Conservation (phyloP, 371 early-diverging fungal genomes). For the Mucor ambiguus region DNA sequence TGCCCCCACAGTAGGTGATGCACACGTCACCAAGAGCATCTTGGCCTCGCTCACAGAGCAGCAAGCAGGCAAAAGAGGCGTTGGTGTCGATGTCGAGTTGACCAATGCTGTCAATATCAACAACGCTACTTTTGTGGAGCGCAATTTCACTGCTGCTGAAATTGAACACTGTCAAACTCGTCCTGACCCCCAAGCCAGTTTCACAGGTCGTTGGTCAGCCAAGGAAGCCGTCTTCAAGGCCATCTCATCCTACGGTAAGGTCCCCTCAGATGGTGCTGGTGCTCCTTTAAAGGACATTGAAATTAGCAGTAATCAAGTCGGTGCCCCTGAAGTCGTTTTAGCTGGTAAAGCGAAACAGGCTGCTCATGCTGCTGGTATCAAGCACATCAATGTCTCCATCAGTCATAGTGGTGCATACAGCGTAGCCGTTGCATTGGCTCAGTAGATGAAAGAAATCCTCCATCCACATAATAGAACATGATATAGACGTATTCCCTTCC, state of each 20-base stretch:
- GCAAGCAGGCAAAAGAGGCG: slow-evolving; percentile 66
- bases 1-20: slow-evolving; percentile 48
- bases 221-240: slow-evolving; percentile 98
- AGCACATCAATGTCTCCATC: slow-evolving; percentile 86
- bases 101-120: slow-evolving; percentile 79
- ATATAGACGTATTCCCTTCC: background rate
- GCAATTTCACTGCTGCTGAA: slow-evolving; percentile 89
- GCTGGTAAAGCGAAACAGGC: slow-evolving; percentile 81
- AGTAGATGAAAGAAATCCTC: slow-evolving; percentile 20
- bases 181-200: slow-evolving; percentile 84
- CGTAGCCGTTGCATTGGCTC: slow-evolving; percentile 81
- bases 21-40: slow-evolving; percentile 62
- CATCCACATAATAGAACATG: background rate
- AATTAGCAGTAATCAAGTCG: slow-evolving; percentile 67
- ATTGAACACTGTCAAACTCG: slow-evolving; percentile 77
- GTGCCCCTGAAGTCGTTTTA: slow-evolving; percentile 86
- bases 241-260: slow-evolving; percentile 72
- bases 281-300: slow-evolving; percentile 95
- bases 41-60: slow-evolving; percentile 58
- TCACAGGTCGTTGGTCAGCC: slow-evolving; percentile 95
- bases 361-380: slow-evolving; percentile 73
- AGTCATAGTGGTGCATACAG: slow-evolving; percentile 93
- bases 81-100: slow-evolving; percentile 96
- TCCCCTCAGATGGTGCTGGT: slow-evolving; percentile 83
- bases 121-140: slow-evolving; percentile 84